phyloP scores from a whole-genome alignment of 768 basidiomycete species.

The Xanthoconium purpureum region DNA sequence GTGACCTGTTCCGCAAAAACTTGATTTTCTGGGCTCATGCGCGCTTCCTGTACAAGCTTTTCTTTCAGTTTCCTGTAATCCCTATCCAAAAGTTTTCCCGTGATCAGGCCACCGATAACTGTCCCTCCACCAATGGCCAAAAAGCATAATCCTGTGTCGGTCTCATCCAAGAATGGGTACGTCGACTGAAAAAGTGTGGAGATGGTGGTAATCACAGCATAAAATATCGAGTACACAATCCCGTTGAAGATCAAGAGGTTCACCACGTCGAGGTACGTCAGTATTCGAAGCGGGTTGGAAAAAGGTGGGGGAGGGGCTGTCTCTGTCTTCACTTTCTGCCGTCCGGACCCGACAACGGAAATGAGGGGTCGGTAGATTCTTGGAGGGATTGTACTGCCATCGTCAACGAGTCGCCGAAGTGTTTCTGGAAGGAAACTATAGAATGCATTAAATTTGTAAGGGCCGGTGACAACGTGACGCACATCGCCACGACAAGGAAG shows the following conservation, averaged over 20 bases:
- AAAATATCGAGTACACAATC: constrained; percentile 51
- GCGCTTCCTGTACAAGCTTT: constrained; percentile 10
- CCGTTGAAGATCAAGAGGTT: constrained; percentile 50
- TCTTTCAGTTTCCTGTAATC: constrained; percentile 51
- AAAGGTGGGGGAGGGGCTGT: constrained; percentile 21
- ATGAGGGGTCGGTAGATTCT: constrained; percentile 29
- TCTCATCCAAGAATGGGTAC: constrained; percentile 49
- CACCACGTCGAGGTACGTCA: constrained; percentile 38
- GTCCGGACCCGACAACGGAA: constrained; percentile 24
- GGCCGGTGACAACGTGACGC: neutral
- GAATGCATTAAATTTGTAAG: neutral
- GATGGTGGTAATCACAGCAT: constrained; percentile 43
- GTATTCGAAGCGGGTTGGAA: constrained; percentile 38
- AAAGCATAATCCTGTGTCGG: constrained; percentile 71
- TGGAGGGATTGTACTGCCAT: constrained; percentile 29
- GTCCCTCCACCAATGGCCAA: constrained; percentile 73
- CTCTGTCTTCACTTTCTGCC: constrained; percentile 3
- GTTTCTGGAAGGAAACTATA: constrained; percentile 25
- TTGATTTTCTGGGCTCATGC: constrained; percentile 21
- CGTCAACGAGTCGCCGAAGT: constrained; percentile 23
- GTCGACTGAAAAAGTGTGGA: constrained; percentile 48
- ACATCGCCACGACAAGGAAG: constrained; percentile 12
- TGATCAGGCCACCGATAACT: constrained; percentile 53
- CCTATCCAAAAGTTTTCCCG: constrained; percentile 62
- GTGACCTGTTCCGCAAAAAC: constrained; percentile 19